These are phyloP conservation scores for Candida rishiriensis DNA, from an alignment of 805 yeast species.

Conservation along the genomic window DNA sequence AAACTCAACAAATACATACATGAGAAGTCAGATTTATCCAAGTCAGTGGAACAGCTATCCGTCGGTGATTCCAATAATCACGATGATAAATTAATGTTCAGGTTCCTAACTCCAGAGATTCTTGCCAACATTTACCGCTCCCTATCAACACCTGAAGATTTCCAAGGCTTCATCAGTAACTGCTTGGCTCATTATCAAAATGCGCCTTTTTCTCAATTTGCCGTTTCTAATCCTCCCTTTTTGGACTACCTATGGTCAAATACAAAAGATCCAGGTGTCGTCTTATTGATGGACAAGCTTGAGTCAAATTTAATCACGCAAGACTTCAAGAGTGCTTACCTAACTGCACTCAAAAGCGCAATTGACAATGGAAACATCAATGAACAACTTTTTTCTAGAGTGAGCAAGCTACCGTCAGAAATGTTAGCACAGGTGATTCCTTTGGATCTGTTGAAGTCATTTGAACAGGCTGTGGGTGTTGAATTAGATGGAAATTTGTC, in stretches of 20 bases:
- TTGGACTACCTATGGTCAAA: constrained; percentile 12
- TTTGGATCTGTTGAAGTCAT: background rate
- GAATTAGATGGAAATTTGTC: constrained; percentile 13
- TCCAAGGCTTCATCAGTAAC: constrained; percentile 16
- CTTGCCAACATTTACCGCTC: constrained; percentile 32
- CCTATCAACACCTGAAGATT: constrained; percentile 10
- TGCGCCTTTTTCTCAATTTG: constrained; percentile 16
- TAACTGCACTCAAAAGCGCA: constrained; percentile 6
- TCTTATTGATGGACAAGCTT: constrained; percentile 15
- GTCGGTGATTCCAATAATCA: too few species aligned
- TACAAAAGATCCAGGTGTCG: background rate
- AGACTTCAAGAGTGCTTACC: constrained; percentile 11
- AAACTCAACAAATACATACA: constrained; percentile 19
- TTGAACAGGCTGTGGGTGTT: constrained; percentile 1
- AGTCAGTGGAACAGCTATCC: constrained; percentile 1
- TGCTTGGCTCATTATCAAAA: constrained; percentile 21
- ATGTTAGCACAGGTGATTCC: constrained; percentile 6
- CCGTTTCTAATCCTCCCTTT: constrained; percentile 9
- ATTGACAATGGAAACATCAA: background rate
- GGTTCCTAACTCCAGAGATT: constrained; percentile 33
- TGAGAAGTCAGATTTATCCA: constrained; percentile 8
- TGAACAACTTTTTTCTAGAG: constrained; percentile 1
- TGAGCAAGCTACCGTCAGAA: constrained; percentile 2
- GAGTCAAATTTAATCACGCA: constrained; percentile 14
- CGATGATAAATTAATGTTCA: constrained; percentile 18